Evolutionary conservation across 2,329 filamentous ascomycete genomes (phyloP).

Genomic region (Claviceps sp.): DNA sequence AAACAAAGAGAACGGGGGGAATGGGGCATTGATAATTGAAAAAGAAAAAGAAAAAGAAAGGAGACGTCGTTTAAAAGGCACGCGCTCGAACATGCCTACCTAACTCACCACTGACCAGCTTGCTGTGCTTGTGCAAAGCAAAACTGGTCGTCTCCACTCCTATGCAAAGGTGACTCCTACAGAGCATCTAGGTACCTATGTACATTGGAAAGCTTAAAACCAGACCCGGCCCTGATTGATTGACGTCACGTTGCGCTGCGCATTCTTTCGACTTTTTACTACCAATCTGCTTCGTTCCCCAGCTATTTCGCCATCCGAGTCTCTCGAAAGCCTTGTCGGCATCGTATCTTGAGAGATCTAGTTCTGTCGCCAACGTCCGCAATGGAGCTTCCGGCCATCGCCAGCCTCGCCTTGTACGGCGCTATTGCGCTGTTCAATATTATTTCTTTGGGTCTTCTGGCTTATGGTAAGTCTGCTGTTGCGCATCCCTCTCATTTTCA

Average conservation of each 20-base stretch:
- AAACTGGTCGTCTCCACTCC: not conserved
- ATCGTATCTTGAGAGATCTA: not conserved
- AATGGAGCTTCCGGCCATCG: constrained; percentile 6
- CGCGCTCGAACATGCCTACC: not conserved
- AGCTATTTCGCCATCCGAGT: not conserved
- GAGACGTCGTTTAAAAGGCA: not conserved
- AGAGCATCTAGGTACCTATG: too few species aligned
- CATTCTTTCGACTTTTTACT: not conserved
- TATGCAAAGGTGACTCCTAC: not conserved
- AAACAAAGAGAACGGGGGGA: not conserved
- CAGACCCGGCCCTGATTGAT: not conserved
- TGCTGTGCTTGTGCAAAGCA: not conserved
- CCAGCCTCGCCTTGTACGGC: constrained; percentile 4
- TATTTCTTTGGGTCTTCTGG: constrained; percentile 5
- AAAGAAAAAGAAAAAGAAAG: not conserved
- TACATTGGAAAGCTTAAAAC: not conserved
- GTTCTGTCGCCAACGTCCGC: not conserved
- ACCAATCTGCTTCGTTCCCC: not conserved
- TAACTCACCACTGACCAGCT: not conserved
- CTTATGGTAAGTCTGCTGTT: constrained; percentile 3
- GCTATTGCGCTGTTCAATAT: constrained; percentile 5
- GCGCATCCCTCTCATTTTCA: too few species aligned
- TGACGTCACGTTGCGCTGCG: not conserved
- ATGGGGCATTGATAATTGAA: not conserved
- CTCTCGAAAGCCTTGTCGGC: not conserved